These are phyloP conservation scores for Hericium coralloides DNA, from an alignment of 768 basidiomycete genomes.

Conservation along the genomic window DNA sequence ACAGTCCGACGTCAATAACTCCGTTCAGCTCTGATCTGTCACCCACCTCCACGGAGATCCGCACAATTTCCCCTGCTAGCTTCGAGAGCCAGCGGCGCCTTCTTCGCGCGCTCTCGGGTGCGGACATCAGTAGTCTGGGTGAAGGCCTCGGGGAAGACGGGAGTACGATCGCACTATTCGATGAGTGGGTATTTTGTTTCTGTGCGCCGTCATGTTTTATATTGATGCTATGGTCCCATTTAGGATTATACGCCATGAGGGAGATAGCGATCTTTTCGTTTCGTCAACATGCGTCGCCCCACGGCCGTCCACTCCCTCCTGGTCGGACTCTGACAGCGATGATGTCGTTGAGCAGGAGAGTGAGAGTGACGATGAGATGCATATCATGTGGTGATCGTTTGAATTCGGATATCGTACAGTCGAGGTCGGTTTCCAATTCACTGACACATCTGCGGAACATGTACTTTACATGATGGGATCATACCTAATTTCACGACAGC, in stretches of 20 bases:
- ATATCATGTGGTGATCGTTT: no score
- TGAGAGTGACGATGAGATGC: not conserved
- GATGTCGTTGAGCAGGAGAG: not conserved
- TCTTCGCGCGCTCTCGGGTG: constrained; percentile 25
- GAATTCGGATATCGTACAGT: no score
- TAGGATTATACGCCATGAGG: not conserved
- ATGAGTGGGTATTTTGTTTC: constrained; percentile 38
- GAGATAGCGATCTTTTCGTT: not conserved
- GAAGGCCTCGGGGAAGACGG: constrained; percentile 33
- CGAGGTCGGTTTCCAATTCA: no score
- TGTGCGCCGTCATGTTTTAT: not conserved
- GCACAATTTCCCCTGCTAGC: constrained; percentile 29
- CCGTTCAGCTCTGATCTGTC: constrained; percentile 39
- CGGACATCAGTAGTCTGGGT: constrained; percentile 19
- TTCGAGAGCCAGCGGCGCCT: constrained; percentile 28
- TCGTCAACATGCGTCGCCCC: not conserved
- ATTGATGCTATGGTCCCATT: not conserved
- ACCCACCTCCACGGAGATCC: constrained; percentile 38
- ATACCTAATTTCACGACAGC: no score
- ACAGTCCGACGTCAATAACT: constrained; percentile 50
- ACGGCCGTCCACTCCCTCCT: not conserved
- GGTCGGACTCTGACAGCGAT: not conserved
- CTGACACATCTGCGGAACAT: no score
- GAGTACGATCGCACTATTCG: constrained; percentile 56
- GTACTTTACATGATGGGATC: no score